Evolutionary conservation across 768 basidiomycete genomes (phyloP).

Genomic region (Lanmaoa pseudosensibilis): DNA sequence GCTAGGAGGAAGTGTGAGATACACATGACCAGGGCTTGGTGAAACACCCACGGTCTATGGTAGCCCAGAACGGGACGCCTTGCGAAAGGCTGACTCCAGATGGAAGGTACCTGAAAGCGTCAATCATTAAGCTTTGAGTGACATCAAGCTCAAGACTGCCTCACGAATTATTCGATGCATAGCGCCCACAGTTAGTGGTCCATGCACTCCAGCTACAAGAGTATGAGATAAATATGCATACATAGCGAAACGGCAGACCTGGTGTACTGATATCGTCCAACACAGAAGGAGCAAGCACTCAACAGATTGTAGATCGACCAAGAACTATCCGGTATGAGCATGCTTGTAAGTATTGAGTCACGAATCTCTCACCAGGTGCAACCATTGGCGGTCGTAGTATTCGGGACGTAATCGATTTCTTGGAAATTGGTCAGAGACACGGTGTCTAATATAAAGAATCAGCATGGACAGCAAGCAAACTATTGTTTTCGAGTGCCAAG

Average conservation of each 20-base stretch:
- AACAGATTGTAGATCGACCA: slow-evolving; percentile 34
- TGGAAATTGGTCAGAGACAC: slow-evolving; percentile 14
- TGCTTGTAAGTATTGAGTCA: not conserved
- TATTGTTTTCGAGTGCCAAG: not conserved
- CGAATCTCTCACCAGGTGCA: slow-evolving; percentile 26
- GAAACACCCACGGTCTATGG: slow-evolving; percentile 22
- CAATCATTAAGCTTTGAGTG: not conserved
- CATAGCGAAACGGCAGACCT: slow-evolving; percentile 11
- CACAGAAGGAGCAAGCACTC: slow-evolving; percentile 27
- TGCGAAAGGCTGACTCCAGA: slow-evolving; percentile 7
- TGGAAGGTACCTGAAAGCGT: slow-evolving; percentile 25
- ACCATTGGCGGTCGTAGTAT: slow-evolving; percentile 8
- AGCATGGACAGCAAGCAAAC: not conserved
- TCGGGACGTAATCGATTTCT: slow-evolving; percentile 23
- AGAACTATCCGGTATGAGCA: slow-evolving; percentile 20
- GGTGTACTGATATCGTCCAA: slow-evolving; percentile 5
- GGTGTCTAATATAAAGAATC: slow-evolving; percentile 12
- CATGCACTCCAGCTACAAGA: slow-evolving; percentile 24
- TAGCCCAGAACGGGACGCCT: slow-evolving; percentile 26
- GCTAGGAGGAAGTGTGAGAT: slow-evolving; percentile 17
- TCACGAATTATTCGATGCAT: slow-evolving; percentile 21
- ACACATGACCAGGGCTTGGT: not conserved
- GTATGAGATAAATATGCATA: slow-evolving; percentile 1
- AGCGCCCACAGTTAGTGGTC: slow-evolving; percentile 14
- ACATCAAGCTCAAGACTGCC: not conserved